Percentiles rank a stretch among this genome's conserved stretches.
Conservation (phyloP, 768 basidiomycete species). For the Trametes cubensis region DNA sequence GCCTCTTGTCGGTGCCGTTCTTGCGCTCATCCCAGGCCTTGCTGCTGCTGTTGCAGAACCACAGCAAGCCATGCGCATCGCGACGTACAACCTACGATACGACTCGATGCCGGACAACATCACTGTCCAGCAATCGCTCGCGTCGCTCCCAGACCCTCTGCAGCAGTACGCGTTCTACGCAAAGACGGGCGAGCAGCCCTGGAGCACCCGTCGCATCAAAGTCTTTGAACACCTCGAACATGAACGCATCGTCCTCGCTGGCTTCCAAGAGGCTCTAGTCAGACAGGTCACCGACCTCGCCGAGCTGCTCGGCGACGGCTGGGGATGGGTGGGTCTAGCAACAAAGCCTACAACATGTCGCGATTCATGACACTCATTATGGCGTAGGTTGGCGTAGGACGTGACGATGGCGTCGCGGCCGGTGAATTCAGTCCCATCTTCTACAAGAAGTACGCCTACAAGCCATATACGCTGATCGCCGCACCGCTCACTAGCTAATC, state of each 20-base stretch:
- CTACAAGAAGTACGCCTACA: slow-evolving; percentile 46
- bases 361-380: neutral
- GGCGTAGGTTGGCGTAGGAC: slow-evolving; percentile 56
- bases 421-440: slow-evolving; percentile 70
- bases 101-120: slow-evolving; percentile 55
- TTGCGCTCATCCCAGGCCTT: slow-evolving; percentile 5
- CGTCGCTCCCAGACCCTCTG: slow-evolving; percentile 46
- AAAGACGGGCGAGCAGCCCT: slow-evolving; percentile 49
- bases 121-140: slow-evolving; percentile 49
- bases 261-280: slow-evolving; percentile 58
- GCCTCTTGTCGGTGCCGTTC: neutral
- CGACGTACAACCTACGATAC: slow-evolving; percentile 57
- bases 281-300: slow-evolving; percentile 60
- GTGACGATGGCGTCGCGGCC: slow-evolving; percentile 56
- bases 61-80: slow-evolving; percentile 36
- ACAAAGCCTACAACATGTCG: neutral
- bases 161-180: slow-evolving; percentile 37
- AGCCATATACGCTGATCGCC: neutral
- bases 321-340: slow-evolving; percentile 48
- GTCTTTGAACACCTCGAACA: slow-evolving; percentile 50
- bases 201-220: slow-evolving; percentile 53
- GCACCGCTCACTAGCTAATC: neutral
- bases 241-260: slow-evolving; percentile 44
- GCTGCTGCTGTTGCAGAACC: neutral
- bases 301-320: slow-evolving; percentile 54